Conservation (phyloP, 768 basidiomycete species). For the Leccinum barrowsii region DNA sequence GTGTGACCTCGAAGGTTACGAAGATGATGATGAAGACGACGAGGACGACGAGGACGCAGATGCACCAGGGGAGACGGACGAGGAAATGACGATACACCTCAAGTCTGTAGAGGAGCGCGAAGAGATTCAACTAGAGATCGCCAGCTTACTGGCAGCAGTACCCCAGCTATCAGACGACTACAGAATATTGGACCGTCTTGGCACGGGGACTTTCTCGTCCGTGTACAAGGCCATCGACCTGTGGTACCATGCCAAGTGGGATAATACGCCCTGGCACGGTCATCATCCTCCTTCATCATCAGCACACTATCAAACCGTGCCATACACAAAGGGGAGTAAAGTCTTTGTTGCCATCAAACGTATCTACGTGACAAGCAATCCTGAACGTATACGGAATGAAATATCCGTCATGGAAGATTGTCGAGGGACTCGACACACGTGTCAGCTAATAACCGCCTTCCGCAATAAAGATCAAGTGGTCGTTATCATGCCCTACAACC, state of each 20-base stretch:
- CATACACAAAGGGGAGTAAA: constrained; percentile 41
- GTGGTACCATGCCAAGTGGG: constrained; percentile 68
- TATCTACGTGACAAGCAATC: constrained; percentile 95
- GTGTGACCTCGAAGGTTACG: constrained; percentile 34
- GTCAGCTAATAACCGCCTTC: constrained; percentile 94
- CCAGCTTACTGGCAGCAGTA: constrained; percentile 61
- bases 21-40: constrained; percentile 34
- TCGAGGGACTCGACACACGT: constrained; percentile 81
- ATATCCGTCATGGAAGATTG: constrained; percentile 84
- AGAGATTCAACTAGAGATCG: constrained; percentile 77
- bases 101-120: constrained; percentile 64
- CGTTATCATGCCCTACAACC: constrained; percentile 89
- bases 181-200: constrained; percentile 82
- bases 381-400: constrained; percentile 90
- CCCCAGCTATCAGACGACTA: constrained; percentile 68
- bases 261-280: constrained; percentile 73
- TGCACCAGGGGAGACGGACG: constrained; percentile 46
- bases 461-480: constrained; percentile 89
- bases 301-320: constrained; percentile 58
- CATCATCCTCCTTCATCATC: constrained; percentile 59
- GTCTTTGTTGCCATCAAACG: constrained; percentile 92
- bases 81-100: constrained; percentile 55
- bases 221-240: constrained; percentile 97
- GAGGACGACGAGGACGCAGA: constrained; percentile 34
- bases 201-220: constrained; percentile 97